phyloP scores from a whole-genome alignment of 495 filamentous ascomycete genomes.

The Bathelium albidoporum region DNA sequence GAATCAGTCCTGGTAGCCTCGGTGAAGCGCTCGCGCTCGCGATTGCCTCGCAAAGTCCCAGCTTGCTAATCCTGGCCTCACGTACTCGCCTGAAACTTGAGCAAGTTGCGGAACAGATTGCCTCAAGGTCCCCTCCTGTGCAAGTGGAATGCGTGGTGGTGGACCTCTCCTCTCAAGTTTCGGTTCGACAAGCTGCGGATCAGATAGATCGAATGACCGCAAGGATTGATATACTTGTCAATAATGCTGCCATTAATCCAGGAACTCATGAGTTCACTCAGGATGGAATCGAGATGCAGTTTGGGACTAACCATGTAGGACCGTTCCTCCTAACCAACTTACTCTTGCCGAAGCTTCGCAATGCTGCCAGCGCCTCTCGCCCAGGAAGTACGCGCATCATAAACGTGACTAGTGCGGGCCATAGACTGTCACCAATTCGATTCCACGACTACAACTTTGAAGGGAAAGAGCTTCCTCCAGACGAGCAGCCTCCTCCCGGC shows the following conservation, averaged over 20 bases:
- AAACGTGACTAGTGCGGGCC: constrained; percentile 35
- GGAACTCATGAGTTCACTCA: constrained; percentile 23
- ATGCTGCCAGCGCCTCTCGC: constrained; percentile 24
- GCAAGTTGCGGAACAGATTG: constrained; percentile 35
- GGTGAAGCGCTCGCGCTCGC: constrained; percentile 43
- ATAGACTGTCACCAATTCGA: constrained; percentile 24
- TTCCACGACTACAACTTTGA: constrained; percentile 39
- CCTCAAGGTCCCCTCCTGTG: constrained; percentile 24
- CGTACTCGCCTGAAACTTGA: constrained; percentile 42
- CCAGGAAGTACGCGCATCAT: constrained; percentile 29
- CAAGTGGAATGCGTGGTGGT: constrained; percentile 34
- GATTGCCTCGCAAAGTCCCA: constrained; percentile 43
- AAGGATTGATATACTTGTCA: constrained; percentile 36
- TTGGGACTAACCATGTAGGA: constrained; percentile 26
- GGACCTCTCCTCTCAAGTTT: constrained; percentile 38
- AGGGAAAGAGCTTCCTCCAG: constrained; percentile 11
- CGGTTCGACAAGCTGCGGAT: constrained; percentile 35
- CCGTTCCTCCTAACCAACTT: constrained; percentile 27
- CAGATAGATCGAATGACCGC: constrained; percentile 30
- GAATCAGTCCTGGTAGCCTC: constrained; percentile 43
- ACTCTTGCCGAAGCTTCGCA: constrained; percentile 37
- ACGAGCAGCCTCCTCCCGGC: constrained; percentile 7
- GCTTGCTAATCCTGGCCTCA: constrained; percentile 44
- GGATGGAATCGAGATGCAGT: constrained; percentile 31
- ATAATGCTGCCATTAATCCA: constrained; percentile 38